Evolutionary conservation across 2,329 filamentous ascomycete species (phyloP), one percentile per base, ranked within the genome.

Genomic region (Diaporthe ampelina): DNA sequence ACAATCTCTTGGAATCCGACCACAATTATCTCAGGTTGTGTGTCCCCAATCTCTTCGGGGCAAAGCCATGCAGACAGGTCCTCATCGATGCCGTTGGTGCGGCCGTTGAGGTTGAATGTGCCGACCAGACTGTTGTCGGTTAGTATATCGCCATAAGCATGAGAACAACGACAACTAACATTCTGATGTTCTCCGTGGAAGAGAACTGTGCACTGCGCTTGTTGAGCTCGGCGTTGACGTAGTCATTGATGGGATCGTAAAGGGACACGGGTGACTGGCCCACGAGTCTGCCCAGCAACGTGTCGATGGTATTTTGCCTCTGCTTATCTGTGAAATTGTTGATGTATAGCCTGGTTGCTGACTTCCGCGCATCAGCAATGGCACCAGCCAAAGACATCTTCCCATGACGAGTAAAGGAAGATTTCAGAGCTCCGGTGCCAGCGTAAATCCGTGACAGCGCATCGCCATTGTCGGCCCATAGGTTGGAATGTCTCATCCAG

Each of bases 381-480:
- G 95, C 94, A 37, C 97, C 97, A 1, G 95, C 94, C 32, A 98
- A 84, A 15, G 95, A 98, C 94, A 98, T 98, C 84, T 98, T 98
- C 45, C 97, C 97, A 80, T 94, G 92, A 73, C 97, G 90, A 1
- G 97, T 99, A 79, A 98, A 98, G 0, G 95, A 98, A 3, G 95
- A 95, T 82, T 98, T 99, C 58, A 99, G 86, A 21, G 97, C 97
- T 6, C 97, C 97, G 4, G 97, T 99, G 32, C 97, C 97, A 11
- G 97, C 97, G 81, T 99, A 99, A 35, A 98, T 98, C 80, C 95
- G 94, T 17, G 95, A 98, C 63, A 99, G 84, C 8, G 94, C 93
- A 85, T 99, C 97, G 29, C 97, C 97, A 80, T 98, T 98, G 83
- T 99, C 97, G 45, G 97, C 97, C 97, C 97, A 99, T 1, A 99